phyloP scores from a whole-genome alignment of 495 filamentous ascomycete species.

The Cercophora newfieldiana region DNA sequence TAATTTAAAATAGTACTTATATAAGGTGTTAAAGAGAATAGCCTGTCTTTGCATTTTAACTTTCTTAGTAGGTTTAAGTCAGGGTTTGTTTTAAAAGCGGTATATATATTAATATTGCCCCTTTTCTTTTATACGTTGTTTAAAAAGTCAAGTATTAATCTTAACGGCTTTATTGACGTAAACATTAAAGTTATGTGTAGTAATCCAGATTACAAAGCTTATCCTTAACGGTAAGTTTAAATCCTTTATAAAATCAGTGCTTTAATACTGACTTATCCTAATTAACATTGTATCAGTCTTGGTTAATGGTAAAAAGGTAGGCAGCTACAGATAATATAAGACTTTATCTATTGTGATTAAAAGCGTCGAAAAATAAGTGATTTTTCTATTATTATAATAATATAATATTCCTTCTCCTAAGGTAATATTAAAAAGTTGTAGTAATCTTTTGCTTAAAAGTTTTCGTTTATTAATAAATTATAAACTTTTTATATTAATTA shows the following conservation, averaged over 20 bases:
- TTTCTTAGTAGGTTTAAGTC: neutral
- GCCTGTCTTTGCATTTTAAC: no score
- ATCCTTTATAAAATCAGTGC: neutral
- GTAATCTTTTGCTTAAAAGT: no score
- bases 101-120: neutral
- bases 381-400: no score
- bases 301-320: neutral
- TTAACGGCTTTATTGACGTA: neutral
- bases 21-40: no score
- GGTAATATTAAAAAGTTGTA: no score
- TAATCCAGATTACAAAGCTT: neutral
- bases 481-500: neutral
- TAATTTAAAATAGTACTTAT: no score
- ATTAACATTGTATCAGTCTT: neutral
- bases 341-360: no score
- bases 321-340: neutral
- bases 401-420: no score
- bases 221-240: neutral
- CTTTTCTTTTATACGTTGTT: neutral
- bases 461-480: neutral
- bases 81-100: no score
- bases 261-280: neutral
- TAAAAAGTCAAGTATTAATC: neutral
- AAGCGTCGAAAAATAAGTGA: no score
- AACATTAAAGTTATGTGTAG: neutral